Evolutionary conservation across 1,284 basidiomycete genomes (phyloP).

Genomic region (Ustilago lituana): DNA sequence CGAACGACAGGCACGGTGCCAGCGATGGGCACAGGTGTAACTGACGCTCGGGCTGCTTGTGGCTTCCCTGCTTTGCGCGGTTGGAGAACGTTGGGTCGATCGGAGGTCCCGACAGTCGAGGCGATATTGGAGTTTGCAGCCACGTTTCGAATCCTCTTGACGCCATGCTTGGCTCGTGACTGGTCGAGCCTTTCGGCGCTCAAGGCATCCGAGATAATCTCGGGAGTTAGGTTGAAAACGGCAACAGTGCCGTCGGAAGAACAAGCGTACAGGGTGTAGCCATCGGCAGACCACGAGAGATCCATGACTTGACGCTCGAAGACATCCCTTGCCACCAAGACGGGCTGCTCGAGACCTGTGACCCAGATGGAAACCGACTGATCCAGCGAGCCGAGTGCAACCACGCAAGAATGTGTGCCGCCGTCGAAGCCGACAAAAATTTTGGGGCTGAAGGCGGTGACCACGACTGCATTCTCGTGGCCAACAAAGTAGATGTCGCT

Average conservation of each 20-base stretch:
- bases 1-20: constrained; percentile 20
- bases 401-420: constrained; percentile 50
- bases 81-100: constrained; percentile 59
- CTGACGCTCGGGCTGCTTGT: constrained; percentile 23
- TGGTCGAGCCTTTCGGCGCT: constrained; percentile 72
- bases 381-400: constrained; percentile 56
- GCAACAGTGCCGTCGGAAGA: constrained; percentile 95
- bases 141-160: constrained; percentile 28
- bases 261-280: constrained; percentile 88
- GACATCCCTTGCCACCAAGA: constrained; percentile 90
- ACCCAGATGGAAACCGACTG: constrained; percentile 53
- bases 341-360: constrained; percentile 79
- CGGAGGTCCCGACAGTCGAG: constrained; percentile 12
- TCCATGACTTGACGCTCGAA: constrained; percentile 96
- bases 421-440: constrained; percentile 53
- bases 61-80: constrained; percentile 56
- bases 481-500: constrained; percentile 80
- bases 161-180: constrained; percentile 53
- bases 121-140: constrained; percentile 1
- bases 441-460: constrained; percentile 68
- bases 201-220: constrained; percentile 84
- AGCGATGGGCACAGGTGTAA: constrained; percentile 27
- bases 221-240: constrained; percentile 81
- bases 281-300: constrained; percentile 89
- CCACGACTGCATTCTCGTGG: constrained; percentile 97